Conservation (phyloP, 1,284 basidiomycete genomes). For the Ustilago shanxiensis region DNA sequence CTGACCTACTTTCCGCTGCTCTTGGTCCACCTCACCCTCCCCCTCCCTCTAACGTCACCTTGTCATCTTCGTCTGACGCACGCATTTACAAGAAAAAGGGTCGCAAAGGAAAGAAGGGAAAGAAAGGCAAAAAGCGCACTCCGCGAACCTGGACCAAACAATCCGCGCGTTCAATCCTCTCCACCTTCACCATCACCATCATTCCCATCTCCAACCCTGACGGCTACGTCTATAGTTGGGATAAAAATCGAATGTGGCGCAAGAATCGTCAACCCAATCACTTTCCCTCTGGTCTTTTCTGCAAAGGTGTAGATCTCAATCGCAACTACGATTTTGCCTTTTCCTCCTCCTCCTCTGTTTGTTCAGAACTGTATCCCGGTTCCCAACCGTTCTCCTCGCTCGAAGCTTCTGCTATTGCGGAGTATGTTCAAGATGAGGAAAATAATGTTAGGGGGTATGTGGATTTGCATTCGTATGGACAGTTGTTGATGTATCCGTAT, state of each 20-base stretch:
- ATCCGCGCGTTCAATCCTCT: constrained; percentile 72
- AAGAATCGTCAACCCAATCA: constrained; percentile 78
- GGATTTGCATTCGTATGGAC: constrained; percentile 85
- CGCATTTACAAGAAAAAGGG: constrained; percentile 8
- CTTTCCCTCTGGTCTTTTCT: constrained; percentile 70
- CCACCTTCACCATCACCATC: constrained; percentile 79
- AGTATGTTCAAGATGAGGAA: constrained; percentile 75
- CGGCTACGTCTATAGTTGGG: constrained; percentile 80
- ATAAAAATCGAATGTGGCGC: constrained; percentile 81
- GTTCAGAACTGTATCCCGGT: constrained; percentile 52
- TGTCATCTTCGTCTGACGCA: background rate
- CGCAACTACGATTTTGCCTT: constrained; percentile 75
- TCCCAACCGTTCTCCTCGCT: constrained; percentile 75
- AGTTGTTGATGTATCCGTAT: constrained; percentile 78
- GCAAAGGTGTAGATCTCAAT: constrained; percentile 80
- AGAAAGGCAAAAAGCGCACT: constrained; percentile 1
- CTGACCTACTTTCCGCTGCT: constrained; percentile 27
- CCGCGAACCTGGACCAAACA: constrained; percentile 19
- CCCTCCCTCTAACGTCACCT: background rate
- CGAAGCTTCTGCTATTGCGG: constrained; percentile 81
- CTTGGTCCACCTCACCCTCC: constrained; percentile 6
- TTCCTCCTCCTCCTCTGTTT: constrained; percentile 74
- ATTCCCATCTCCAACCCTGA: constrained; percentile 86
- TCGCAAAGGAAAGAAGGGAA: constrained; percentile 16
- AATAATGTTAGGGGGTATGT: constrained; percentile 76